A percentile compares a stretch with the other conserved stretches of the same genome.
phyloP scores from a whole-genome alignment of 345 rosid genomes.

The Trapa bicornis region DNA sequence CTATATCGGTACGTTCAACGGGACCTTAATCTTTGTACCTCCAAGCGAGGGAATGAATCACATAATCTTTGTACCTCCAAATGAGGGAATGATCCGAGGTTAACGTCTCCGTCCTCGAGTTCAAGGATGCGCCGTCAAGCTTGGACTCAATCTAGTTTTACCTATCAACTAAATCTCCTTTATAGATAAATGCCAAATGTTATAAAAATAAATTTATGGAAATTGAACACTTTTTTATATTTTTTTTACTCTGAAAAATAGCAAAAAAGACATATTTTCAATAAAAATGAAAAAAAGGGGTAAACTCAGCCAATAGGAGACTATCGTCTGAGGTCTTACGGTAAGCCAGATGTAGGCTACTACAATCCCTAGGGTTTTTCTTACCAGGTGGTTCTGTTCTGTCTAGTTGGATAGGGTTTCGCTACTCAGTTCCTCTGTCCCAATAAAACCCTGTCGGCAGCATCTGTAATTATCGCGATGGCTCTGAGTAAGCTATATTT shows the following conservation, averaged over 20 bases:
- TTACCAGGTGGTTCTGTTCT: constrained; percentile 25
- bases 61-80: constrained; percentile 44
- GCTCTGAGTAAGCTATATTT: constrained; percentile 20
- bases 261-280: too few species aligned
- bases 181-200: too few species aligned
- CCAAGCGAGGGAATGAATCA: constrained; percentile 37
- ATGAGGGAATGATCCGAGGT: constrained; percentile 41
- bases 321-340: neutral
- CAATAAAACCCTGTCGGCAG: constrained; percentile 6
- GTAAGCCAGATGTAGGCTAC: constrained; percentile 12
- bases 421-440: neutral
- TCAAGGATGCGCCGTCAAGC: constrained; percentile 28
- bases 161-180: neutral
- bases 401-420: constrained; percentile 52
- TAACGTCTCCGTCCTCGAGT: constrained; percentile 51
- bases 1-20: neutral
- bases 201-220: too few species aligned
- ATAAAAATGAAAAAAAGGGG: too few species aligned
- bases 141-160: neutral
- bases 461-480: constrained; percentile 19
- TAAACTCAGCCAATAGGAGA: neutral
- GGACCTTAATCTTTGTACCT: constrained; percentile 22
- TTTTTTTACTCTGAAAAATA: too few species aligned
- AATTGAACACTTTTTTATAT: too few species aligned
- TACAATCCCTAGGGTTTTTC: constrained; percentile 29